Percentiles rank a stretch among this genome's conserved stretches.
These are phyloP conservation scores for Camellia oleifera DNA, from an alignment of 179 eudicot genomes.

Conservation along the genomic window DNA sequence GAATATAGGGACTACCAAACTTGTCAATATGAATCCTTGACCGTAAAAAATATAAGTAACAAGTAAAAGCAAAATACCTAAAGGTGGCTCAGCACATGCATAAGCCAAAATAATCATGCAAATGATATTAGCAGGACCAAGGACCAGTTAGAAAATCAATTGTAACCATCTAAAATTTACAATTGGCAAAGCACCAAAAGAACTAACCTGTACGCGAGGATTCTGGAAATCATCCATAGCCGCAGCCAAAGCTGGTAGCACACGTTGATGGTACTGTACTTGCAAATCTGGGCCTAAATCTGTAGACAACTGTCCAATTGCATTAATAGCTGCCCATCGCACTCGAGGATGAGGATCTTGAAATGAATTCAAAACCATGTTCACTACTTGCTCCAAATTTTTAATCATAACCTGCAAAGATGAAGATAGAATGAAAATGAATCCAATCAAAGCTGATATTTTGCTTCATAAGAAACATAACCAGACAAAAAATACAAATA, in stretches of 20 bases:
- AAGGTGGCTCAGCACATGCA: not conserved
- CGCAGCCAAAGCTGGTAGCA: conserved; percentile 79
- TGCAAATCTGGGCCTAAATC: conserved; percentile 96
- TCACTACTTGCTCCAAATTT: conserved; percentile 82
- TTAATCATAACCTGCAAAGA: conserved; percentile 78
- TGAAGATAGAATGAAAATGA: not conserved
- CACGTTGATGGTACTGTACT: conserved; percentile 71
- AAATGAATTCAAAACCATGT: conserved; percentile 81
- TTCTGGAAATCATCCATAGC: conserved; percentile 96
- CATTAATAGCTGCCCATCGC: conserved; percentile 98
- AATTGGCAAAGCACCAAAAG: not conserved
- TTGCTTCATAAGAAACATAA: not conserved
- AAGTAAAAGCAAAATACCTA: not conserved
- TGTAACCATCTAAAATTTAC: not conserved
- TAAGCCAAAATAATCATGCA: not conserved
- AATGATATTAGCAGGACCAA: not conserved
- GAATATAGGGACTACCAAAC: not conserved
- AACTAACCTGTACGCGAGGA: conserved; percentile 86
- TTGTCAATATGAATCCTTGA: not conserved
- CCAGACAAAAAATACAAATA: not conserved
- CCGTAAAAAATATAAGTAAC: not conserved
- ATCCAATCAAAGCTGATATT: not conserved
- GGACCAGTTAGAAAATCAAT: not conserved
- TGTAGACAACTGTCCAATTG: conserved; percentile 90
- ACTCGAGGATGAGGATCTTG: conserved; percentile 96